Evolutionary conservation across 2,329 filamentous ascomycete genomes (phyloP), one percentile per base, ranked within the genome.

Genomic region (Pseudogymnoascus sp.): DNA sequence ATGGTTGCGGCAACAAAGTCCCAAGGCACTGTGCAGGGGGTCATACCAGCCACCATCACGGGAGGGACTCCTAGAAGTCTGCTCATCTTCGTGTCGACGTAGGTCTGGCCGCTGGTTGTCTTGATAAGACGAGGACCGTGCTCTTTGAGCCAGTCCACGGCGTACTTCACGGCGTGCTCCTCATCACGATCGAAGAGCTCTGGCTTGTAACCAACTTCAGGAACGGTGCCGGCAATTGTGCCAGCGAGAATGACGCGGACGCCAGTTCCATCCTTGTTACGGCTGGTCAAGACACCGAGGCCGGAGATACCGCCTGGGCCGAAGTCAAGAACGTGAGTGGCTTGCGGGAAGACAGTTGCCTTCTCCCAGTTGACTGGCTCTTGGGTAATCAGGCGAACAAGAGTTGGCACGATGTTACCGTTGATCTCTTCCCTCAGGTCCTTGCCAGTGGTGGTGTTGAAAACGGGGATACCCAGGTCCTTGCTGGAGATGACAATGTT

Each of bases 191-290:
- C 93, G 70, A 99, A 99, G 60, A 99, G 82, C 77, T 99, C 94
- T 2, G 93, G 89, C 82, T 99, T 99, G 82, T 97, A 99, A 62
- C 94, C 94, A 65, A 99, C 89, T 75, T 97, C 94, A 33, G 84
- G 82, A 64, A 95, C 89, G 19, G 92, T 92, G 60, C 93, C 93
- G 70, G 93, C 90, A 70, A 99, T 89, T n/a, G 91, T 84, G 66
- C 95, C 94, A 45, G 92, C 94, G 63, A 99, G 83, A 67, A 99
- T 96, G 67, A 99, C 92, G 65, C 93, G 91, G 36, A 99, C 94
- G 71, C 94, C 94, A 63, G 92, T 97, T 66, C 94, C 94, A 75
- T 99, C 95, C 81, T 99, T 99, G 83, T 97, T 99, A 70, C 94
- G 91, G 82, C 96, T 97, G 63, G 94, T 99, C 66, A 99, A 81